Evolutionary conservation across 805 yeast species (phyloP).

Genomic region (Teunomyces lycoperdinae): DNA sequence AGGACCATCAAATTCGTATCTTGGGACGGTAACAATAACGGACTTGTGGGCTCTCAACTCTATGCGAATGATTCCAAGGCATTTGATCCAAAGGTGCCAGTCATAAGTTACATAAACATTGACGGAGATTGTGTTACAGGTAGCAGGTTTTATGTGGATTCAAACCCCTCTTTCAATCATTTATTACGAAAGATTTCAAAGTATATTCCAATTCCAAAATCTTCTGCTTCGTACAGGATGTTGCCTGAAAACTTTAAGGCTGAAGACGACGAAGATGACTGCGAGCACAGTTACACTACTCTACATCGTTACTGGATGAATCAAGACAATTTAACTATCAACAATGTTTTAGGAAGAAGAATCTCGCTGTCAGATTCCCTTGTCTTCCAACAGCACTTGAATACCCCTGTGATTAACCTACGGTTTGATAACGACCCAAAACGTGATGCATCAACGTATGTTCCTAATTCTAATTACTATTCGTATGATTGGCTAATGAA

Average conservation of each 20-base stretch:
- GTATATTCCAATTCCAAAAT: slow-evolving; percentile 30
- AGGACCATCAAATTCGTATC: slow-evolving; percentile 38
- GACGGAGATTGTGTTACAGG: slow-evolving; percentile 41
- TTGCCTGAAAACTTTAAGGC: slow-evolving; percentile 12
- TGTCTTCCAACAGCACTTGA: slow-evolving; percentile 29
- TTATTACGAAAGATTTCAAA: slow-evolving; percentile 26
- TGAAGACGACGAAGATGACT: slow-evolving; percentile 10
- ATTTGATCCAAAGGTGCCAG: slow-evolving; percentile 20
- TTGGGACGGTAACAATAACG: slow-evolving; percentile 39
- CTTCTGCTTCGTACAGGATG: slow-evolving; percentile 16
- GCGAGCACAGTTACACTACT: slow-evolving; percentile 20
- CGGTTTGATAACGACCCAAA: slow-evolving; percentile 30
- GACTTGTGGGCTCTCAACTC: slow-evolving; percentile 30
- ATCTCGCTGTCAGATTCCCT: slow-evolving; percentile 24
- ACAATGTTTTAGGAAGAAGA: slow-evolving; percentile 28
- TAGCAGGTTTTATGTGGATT: slow-evolving; percentile 30
- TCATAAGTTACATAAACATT: slow-evolving; percentile 36
- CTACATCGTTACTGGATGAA: slow-evolving; percentile 33
- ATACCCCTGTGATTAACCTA: slow-evolving; percentile 31
- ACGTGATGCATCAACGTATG: slow-evolving; percentile 24
- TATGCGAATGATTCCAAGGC: slow-evolving; percentile 18
- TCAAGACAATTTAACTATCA: slow-evolving; percentile 31
- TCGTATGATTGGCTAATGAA: slow-evolving; percentile 30
- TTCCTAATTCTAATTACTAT: slow-evolving; percentile 36
- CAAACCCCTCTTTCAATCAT: slow-evolving; percentile 36